A percentile compares a stretch with the other conserved stretches of the same genome.
phyloP scores from a whole-genome alignment of 2,329 filamentous ascomycete genomes.

The Epichloe bromicola region DNA sequence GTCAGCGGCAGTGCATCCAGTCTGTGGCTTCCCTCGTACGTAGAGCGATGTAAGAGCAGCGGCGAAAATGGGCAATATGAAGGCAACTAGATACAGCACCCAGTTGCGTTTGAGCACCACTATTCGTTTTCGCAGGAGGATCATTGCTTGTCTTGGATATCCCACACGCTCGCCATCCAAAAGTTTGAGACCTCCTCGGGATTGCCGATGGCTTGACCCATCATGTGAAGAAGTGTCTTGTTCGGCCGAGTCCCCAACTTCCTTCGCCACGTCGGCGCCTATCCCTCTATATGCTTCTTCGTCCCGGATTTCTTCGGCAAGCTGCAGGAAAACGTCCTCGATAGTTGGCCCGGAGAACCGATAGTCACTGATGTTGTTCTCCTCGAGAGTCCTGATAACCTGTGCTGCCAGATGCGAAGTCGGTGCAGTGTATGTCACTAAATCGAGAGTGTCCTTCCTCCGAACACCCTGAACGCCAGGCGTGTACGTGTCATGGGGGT shows the following conservation, averaged over 20 bases:
- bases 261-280: conserved; percentile 9
- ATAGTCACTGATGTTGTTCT: conserved; percentile 57
- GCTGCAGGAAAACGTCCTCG: conserved; percentile 79
- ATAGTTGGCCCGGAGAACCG: conserved; percentile 81
- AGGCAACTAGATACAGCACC: conserved; percentile 60
- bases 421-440: conserved; percentile 58
- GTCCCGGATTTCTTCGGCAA: conserved; percentile 64
- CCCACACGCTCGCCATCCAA: conserved; percentile 57
- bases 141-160: conserved; percentile 54
- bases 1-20: conserved; percentile 38
- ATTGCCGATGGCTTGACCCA: conserved; percentile 8
- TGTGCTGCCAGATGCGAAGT: conserved; percentile 57
- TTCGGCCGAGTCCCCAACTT: conserved; percentile 12
- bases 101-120: conserved; percentile 69
- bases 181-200: conserved; percentile 36
- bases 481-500: conserved; percentile 31
- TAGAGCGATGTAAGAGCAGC: conserved; percentile 71
- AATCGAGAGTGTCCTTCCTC: conserved; percentile 52
- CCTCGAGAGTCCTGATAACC: conserved; percentile 58
- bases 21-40: conserved; percentile 41
- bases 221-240: conserved; percentile 13
- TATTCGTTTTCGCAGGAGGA: conserved; percentile 65
- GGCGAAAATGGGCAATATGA: conserved; percentile 67
- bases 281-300: conserved; percentile 25
- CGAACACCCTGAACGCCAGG: conserved; percentile 41